phyloP scores from a whole-genome alignment of 306 rosid species.

The Gynostemma pentaphyllum region DNA sequence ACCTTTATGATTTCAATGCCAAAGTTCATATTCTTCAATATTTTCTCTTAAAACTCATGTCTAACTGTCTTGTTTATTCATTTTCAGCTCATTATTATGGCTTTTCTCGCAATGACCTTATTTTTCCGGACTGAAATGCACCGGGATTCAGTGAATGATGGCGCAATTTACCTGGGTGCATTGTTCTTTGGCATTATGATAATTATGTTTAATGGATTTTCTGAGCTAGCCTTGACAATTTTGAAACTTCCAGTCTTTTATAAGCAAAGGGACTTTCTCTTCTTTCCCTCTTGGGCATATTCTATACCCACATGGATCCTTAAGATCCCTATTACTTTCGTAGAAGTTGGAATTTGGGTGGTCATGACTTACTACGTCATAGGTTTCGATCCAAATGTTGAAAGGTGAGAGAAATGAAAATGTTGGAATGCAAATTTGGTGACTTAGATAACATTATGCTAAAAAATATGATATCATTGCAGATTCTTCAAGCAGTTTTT shows the following conservation, averaged over 20 bases:
- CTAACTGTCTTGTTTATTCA: neutral
- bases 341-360: conserved; percentile 31
- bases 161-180: conserved; percentile 21
- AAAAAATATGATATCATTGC: conserved; percentile 2
- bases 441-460: neutral
- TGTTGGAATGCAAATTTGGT: neutral
- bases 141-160: conserved; percentile 11
- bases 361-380: conserved; percentile 28
- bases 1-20: neutral
- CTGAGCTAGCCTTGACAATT: conserved; percentile 33
- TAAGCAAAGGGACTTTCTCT: conserved; percentile 36
- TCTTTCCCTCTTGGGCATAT: conserved; percentile 34
- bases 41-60: neutral
- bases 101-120: conserved; percentile 20
- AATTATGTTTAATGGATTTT: conserved; percentile 26
- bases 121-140: conserved; percentile 29
- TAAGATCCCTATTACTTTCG: conserved; percentile 26
- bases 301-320: conserved; percentile 28
- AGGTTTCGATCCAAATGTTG: conserved; percentile 27
- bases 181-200: conserved; percentile 20
- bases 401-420: conserved; percentile 17
- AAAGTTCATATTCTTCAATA: neutral
- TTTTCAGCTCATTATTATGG: conserved; percentile 18
- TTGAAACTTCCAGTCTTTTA: conserved; percentile 35
- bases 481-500: conserved; percentile 33